Evolutionary conservation across 1,139 yeast genomes (phyloP).

Genomic region (Kurtzmaniella quercitrusa): DNA sequence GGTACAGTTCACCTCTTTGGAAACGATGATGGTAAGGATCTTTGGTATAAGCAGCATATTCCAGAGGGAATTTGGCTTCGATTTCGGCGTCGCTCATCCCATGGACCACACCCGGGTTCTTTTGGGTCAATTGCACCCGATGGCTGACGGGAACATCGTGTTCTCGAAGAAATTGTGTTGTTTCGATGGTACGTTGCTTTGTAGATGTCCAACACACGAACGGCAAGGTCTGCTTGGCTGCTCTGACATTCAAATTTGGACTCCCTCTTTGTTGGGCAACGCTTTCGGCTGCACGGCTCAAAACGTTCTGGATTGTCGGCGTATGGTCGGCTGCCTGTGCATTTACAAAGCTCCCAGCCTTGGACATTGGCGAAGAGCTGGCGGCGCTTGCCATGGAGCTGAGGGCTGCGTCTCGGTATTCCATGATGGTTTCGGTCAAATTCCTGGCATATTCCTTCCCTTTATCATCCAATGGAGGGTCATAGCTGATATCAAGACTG

Average conservation of each 20-base stretch:
- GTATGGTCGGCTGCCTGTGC: constrained; percentile 1
- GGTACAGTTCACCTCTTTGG: constrained; percentile 91
- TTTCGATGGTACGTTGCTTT: constrained; percentile 74
- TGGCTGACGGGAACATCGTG: constrained; percentile 61
- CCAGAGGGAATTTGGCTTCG: constrained; percentile 57
- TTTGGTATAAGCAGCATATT: constrained; percentile 55
- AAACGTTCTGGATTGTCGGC: not conserved
- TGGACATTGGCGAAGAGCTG: not conserved
- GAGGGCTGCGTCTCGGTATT: constrained; percentile 15
- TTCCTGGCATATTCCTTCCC: constrained; percentile 53
- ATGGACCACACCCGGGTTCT: constrained; percentile 88
- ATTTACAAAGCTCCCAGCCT: not conserved
- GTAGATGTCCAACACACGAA: constrained; percentile 91
- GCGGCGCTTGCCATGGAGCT: not conserved
- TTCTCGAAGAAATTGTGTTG: constrained; percentile 64
- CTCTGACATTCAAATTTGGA: not conserved
- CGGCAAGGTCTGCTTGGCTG: constrained; percentile 11
- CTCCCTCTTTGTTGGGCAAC: not conserved
- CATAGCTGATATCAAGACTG: constrained; percentile 49
- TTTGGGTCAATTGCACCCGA: constrained; percentile 78
- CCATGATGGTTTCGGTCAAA: constrained; percentile 32
- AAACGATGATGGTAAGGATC: constrained; percentile 94
- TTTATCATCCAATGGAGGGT: constrained; percentile 62
- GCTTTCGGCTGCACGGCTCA: constrained; percentile 1
- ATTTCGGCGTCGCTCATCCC: constrained; percentile 61